Conservation (phyloP, 176 grass and related monocot genomes). For the Bothriochloa decipiens region DNA sequence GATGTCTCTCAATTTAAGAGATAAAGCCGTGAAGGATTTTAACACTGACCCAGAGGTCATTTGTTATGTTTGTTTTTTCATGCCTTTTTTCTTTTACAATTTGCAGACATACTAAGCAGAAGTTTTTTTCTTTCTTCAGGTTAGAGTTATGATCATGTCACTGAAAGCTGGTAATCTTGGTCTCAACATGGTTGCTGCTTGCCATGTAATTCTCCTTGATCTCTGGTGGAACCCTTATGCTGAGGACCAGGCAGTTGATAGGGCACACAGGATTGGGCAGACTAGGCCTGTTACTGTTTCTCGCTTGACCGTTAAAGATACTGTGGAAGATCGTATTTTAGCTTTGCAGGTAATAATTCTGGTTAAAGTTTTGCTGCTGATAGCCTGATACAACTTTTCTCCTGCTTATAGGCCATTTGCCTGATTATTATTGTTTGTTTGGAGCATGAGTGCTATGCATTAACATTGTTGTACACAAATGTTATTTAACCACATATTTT, state of each 20-base stretch:
- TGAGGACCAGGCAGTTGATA: slow-evolving; percentile 90
- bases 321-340: slow-evolving; percentile 94
- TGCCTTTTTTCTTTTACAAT: slow-evolving; percentile 23
- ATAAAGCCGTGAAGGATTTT: slow-evolving; percentile 88
- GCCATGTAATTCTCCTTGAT: slow-evolving; percentile 95
- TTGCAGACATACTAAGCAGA: slow-evolving; percentile 7
- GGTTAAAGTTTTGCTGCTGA: not conserved
- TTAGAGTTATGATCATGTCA: slow-evolving; percentile 94
- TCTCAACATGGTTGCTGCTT: slow-evolving; percentile 92
- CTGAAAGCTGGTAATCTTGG: slow-evolving; percentile 91
- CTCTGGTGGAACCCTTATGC: slow-evolving; percentile 95
- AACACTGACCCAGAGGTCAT: slow-evolving; percentile 94
- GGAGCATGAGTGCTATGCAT: slow-evolving; percentile 9
- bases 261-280: slow-evolving; percentile 89
- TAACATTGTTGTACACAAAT: not conserved
- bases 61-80: slow-evolving; percentile 4
- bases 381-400: not conserved
- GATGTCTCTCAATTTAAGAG: slow-evolving; percentile 86
- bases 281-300: slow-evolving; percentile 83
- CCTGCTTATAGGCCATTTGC: not conserved
- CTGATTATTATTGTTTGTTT: not conserved
- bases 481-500: not conserved
- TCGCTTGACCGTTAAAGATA: slow-evolving; percentile 75
- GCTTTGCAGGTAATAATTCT: slow-evolving; percentile 71
- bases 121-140: slow-evolving; percentile 51